These are phyloP conservation scores for Oxyria digyna DNA, from an alignment of 148 eudicot genomes.

Conservation along the genomic window DNA sequence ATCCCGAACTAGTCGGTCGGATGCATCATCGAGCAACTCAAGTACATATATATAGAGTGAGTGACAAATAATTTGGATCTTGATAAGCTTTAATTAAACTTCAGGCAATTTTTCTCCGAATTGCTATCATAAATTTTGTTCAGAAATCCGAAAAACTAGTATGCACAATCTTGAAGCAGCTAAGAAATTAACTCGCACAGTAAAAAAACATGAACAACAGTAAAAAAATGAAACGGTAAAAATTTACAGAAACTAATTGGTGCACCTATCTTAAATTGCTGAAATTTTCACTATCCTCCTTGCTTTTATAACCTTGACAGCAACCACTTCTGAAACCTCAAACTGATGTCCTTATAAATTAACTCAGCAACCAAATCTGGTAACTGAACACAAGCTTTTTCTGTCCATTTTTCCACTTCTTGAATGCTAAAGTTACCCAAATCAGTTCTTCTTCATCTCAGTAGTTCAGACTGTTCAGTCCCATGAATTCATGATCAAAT, in stretches of 20 bases:
- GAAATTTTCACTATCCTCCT: not conserved
- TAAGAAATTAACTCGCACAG: not conserved
- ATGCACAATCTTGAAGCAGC: not conserved
- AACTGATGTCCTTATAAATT: not conserved
- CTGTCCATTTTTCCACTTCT: not conserved
- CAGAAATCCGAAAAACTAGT: not conserved
- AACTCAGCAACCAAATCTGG: not conserved
- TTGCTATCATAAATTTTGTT: not conserved
- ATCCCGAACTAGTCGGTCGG: no score
- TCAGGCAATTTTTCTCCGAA: no score
- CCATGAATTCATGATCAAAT: conserved; percentile 35
- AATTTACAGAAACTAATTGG: conserved; percentile 1
- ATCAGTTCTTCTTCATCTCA: not conserved
- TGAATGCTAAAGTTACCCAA: not conserved
- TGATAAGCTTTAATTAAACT: no score
- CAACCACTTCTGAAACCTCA: not conserved
- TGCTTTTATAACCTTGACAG: conserved; percentile 6
- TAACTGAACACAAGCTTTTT: not conserved
- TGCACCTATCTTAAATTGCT: not conserved
- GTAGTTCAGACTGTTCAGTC: conserved; percentile 22
- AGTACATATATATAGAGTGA: no score
- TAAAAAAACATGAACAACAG: not conserved
- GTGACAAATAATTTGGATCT: no score
- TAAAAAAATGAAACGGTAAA: not conserved
- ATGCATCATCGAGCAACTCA: no score